Conservation (phyloP, 495 filamentous ascomycete species). For the Hyphodiscus hymeniophilus region DNA sequence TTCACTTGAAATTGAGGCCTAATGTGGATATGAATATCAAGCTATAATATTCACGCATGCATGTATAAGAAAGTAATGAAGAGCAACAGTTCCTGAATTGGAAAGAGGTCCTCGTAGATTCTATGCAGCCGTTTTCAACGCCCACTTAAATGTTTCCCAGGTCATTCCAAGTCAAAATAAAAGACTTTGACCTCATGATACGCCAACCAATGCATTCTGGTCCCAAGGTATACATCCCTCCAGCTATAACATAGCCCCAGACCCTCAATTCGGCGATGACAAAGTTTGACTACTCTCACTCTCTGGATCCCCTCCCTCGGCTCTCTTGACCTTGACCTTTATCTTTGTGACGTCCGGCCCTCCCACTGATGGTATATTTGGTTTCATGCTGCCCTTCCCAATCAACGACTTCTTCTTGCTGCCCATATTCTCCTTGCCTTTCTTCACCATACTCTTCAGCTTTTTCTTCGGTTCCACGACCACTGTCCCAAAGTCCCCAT, state of each 20-base stretch:
- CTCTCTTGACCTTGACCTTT: conserved; percentile 30
- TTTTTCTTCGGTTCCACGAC: conserved; percentile 25
- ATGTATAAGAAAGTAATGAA: no score
- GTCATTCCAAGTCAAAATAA: no score
- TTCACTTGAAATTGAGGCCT: no score
- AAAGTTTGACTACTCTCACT: conserved; percentile 42
- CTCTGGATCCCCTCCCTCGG: conserved; percentile 30
- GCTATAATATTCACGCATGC: no score
- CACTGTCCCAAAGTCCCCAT: conserved; percentile 38
- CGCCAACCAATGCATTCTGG: no score
- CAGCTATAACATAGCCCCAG: neutral
- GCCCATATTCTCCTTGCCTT: conserved; percentile 33
- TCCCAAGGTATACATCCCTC: neutral
- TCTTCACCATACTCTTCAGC: conserved; percentile 40
- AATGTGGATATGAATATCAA: no score
- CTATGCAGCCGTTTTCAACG: no score
- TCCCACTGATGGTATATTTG: conserved; percentile 30
- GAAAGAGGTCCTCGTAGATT: no score
- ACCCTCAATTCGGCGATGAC: conserved; percentile 30
- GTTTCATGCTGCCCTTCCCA: conserved; percentile 31
- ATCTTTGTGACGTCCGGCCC: conserved; percentile 37
- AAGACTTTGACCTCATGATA: no score
- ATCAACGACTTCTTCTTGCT: conserved; percentile 35
- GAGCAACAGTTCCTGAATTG: no score
- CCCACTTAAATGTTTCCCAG: no score